Conservation (phyloP, 176 grass and related monocot species). For the Saccharum spontaneum region DNA sequence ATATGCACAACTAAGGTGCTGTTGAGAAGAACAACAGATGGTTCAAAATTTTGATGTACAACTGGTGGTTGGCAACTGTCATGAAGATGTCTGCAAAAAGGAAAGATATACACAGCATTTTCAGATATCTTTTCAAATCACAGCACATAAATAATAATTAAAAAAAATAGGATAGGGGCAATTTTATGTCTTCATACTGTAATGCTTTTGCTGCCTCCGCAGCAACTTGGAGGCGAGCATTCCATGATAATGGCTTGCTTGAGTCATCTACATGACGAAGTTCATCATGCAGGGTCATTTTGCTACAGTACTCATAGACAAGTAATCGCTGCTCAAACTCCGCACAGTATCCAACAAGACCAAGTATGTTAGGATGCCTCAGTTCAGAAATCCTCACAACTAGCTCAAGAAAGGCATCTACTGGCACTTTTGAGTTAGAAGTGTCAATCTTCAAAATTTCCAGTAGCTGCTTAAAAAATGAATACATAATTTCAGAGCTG, state of each 20-base stretch:
- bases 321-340: constrained; percentile 89
- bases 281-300: constrained; percentile 82
- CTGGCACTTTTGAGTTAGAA: constrained; percentile 66
- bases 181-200: constrained; percentile 60
- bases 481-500: constrained; percentile 24
- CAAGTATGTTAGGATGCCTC: constrained; percentile 71
- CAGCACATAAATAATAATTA: not conserved
- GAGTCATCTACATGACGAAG: constrained; percentile 73
- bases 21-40: constrained; percentile 75
- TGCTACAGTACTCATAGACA: constrained; percentile 81
- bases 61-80: constrained; percentile 64
- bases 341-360: constrained; percentile 89
- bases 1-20: constrained; percentile 68
- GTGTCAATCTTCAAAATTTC: constrained; percentile 95
- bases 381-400: constrained; percentile 79
- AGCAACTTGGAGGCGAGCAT: constrained; percentile 76
- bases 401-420: constrained; percentile 78
- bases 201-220: constrained; percentile 86
- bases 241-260: constrained; percentile 68
- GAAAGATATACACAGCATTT: constrained; percentile 23
- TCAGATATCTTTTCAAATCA: constrained; percentile 32
- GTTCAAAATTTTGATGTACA: constrained; percentile 90
- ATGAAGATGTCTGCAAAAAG: constrained; percentile 81
- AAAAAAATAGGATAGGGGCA: not conserved
- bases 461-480: constrained; percentile 55